Evolutionary conservation across 2,329 filamentous ascomycete genomes (phyloP).

Genomic region (Colletotrichum agaves): DNA sequence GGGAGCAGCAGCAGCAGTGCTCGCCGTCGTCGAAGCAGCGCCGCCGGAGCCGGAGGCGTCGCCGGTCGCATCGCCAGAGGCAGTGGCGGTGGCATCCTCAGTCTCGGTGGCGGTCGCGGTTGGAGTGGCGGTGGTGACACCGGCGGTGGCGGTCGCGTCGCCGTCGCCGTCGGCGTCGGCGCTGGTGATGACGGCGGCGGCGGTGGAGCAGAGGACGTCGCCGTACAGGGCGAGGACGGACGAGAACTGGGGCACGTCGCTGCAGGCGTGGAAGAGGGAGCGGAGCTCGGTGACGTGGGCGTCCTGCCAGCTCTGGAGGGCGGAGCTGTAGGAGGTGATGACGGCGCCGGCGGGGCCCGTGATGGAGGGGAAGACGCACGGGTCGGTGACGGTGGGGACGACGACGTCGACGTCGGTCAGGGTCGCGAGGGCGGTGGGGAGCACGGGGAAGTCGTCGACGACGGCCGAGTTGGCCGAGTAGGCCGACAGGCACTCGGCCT

Average conservation of each 20-base stretch:
- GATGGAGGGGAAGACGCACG: slow-evolving; percentile 42
- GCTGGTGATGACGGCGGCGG: slow-evolving; percentile 2
- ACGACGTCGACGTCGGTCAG: slow-evolving; percentile 36
- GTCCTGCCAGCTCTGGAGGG: slow-evolving; percentile 42
- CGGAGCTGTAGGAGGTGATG: slow-evolving; percentile 41
- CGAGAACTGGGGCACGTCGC: slow-evolving; percentile 41
- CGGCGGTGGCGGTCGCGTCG: neutral
- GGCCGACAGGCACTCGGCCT: slow-evolving; percentile 29
- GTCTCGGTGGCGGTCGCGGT: neutral
- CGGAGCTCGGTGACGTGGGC: slow-evolving; percentile 39
- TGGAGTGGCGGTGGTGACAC: neutral
- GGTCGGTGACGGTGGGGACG: slow-evolving; percentile 37
- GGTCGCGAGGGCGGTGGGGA: slow-evolving; percentile 39
- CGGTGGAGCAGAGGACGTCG: slow-evolving; percentile 21
- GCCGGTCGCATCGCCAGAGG: neutral
- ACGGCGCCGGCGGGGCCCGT: slow-evolving; percentile 42
- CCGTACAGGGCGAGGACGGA: neutral
- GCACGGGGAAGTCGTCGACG: slow-evolving; percentile 37
- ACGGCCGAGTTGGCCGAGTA: slow-evolving; percentile 34
- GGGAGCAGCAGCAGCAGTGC: slow-evolving; percentile 13
- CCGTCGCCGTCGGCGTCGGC: neutral
- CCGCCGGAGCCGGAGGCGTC: neutral
- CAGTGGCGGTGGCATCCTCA: neutral
- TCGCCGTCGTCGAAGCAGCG: slow-evolving; percentile 4
- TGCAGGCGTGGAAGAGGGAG: slow-evolving; percentile 41